These are phyloP conservation scores for Rhytidiadelphus loreus DNA, from an alignment of 225 moss, liverwort and hornwort species.

Conservation along the genomic window DNA sequence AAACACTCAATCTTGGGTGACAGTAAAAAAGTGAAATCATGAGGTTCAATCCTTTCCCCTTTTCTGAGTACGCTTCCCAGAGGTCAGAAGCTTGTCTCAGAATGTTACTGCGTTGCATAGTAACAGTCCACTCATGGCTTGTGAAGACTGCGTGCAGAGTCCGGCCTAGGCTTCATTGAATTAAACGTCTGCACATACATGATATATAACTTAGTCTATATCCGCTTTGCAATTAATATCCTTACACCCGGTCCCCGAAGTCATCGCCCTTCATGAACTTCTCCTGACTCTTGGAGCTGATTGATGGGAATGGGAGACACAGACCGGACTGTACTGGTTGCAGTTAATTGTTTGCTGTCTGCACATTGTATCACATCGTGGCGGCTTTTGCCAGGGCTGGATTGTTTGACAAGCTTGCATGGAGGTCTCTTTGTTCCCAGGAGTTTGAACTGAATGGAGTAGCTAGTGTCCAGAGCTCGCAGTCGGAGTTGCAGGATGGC, in stretches of 20 bases:
- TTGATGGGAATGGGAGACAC: slow-evolving; percentile 1
- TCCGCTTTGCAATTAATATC: not conserved
- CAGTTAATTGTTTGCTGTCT: not conserved
- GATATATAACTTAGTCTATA: not conserved
- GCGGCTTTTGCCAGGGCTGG: not conserved
- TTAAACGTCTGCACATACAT: not conserved
- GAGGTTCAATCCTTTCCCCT: not conserved
- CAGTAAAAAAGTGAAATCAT: not conserved
- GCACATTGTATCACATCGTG: not conserved
- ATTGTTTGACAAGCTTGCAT: not conserved
- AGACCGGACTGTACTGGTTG: not conserved
- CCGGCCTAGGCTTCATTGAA: not conserved
- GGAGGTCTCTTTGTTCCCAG: not conserved
- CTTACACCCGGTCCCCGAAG: not conserved
- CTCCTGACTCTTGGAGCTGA: not conserved
- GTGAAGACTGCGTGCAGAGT: not conserved
- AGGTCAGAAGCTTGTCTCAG: not conserved
- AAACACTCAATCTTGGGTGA: not conserved
- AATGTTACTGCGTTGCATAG: not conserved
- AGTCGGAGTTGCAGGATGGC: not conserved
- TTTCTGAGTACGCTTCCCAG: not conserved
- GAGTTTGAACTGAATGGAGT: not conserved
- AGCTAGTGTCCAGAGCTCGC: not conserved
- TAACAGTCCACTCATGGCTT: not conserved
- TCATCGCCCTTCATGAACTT: not conserved